Base-by-base conservation (phyloP, 805 yeast species). In the Saccharomycopsis fermentans region DNA sequence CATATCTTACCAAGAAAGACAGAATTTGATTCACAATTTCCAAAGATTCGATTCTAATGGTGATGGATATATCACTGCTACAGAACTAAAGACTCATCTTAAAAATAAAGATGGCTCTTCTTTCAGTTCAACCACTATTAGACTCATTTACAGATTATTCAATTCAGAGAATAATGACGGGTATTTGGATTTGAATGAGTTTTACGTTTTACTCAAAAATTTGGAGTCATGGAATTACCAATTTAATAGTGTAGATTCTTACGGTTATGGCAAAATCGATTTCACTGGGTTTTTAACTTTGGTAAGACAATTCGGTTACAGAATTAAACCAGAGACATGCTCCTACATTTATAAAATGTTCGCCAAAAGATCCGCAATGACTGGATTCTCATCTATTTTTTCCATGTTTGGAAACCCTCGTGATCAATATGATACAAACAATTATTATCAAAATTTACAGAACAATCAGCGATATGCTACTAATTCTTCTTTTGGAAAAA, bases 131-230 rank as follows among this genome's bases (percentile, higher is more conserved):
- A 77, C 81, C 27, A 84, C 90, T 0, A 79, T 85, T 40, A 67
- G 74, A 55, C 70, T 84, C 37, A 83, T 85, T 86, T 79, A 84
- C 61, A 77, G 79, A 65, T 69, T 85, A 65, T 84, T 85, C 67
- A 83, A 83, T 63, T 76, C 77, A 54, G 76, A 77, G 61, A 70
- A 72, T 17, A 73, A 73, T 27, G 73, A 77, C 8, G 69, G 76
- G 1, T 43, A 43, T 21, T 70, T 79, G 14, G 75, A 77, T 52
- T 82, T 81, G 62, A 81, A 77, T 54, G 90, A 85, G 69, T 85
- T 85, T 65, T 80, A 79, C 56, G 81, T 82, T 60, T 71, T 85
- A 58, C 83, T 89, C 88, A 81, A 83, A 65, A 83, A 84, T 63
- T 71, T 85, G 51, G 73, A 81, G 21, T 85, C 85, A 54, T 85